Evolutionary conservation across 2,329 filamentous ascomycete genomes (phyloP), one percentile per base, ranked within the genome.

Genomic region (Fusarium lyarnte): DNA sequence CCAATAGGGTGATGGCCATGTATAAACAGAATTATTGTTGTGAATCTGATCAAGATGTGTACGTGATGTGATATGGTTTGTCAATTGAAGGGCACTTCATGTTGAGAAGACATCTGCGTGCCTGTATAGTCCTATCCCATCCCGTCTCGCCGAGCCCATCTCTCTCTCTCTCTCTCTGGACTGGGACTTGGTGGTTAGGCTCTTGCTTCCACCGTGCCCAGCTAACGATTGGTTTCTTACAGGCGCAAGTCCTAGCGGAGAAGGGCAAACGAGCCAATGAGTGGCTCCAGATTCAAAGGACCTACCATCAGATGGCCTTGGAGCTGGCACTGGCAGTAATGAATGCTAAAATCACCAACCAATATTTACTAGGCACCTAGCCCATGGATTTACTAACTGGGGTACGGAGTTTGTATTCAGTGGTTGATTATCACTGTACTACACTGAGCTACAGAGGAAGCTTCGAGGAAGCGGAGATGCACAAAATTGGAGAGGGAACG

Each of bases 181-280:
- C 45, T 38, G 25, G 17, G 21, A 58, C 38, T 57, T 36, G 33
- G 25, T 53, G 49, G 21, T 27, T 36, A 23, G 46, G 46, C 16
- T 47, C 33, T 51, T 29, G 19, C n/a, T 27, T 31, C 42, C 38
- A 9, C 21, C 51, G 55, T 43, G 29, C n/a, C 23, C 25, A 45
- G 41, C 54, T 42, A n/a, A 45, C 59, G 43, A 60, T 58, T 69
- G 58, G 60, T n/a, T 45, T 46, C 16, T 29, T 19, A 42, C 21
- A 27, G 23, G 19, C n/a, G 33, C 29, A 63, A 45, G 29, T 38
- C 19, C 25, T 21, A 31, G 36, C 31, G 45, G 29, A 61, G 54
- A 45, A 36, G 13, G 38, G 27, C 8, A 59, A 45, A 43, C 31
- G 33, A 53, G 38, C 69, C 69, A 73, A 70, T 70, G 53, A 43